A percentile compares a stretch with the other conserved stretches of the same genome.
Conservation (phyloP, 768 basidiomycete genomes). For the Pilatotrama ljubarskyi region DNA sequence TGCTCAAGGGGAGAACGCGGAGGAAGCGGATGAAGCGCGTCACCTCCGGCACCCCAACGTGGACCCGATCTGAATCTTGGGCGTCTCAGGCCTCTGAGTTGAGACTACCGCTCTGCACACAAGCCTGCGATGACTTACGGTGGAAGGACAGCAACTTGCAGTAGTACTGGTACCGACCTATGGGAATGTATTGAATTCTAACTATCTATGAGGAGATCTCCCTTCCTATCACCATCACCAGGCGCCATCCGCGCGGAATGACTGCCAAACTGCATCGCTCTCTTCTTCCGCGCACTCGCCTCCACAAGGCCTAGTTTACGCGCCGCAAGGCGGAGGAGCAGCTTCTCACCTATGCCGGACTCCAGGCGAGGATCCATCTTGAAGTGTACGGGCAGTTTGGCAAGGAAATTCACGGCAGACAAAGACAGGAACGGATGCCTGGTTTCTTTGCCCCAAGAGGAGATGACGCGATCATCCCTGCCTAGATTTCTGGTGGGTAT, state of each 20-base stretch:
- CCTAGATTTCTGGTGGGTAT: conserved; percentile 90
- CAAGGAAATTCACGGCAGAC: conserved; percentile 73
- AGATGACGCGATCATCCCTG: conserved; percentile 91
- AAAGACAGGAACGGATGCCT: conserved; percentile 91
- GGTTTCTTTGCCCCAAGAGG: conserved; percentile 88
- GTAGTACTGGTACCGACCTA: too few species aligned
- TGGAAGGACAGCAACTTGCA: too few species aligned
- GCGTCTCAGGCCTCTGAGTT: too few species aligned
- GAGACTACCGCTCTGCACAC: too few species aligned
- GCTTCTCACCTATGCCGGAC: conserved; percentile 87
- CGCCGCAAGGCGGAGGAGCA: conserved; percentile 73
- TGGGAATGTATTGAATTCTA: background rate
- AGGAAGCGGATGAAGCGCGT: background rate
- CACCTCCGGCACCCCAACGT: conserved; percentile 20
- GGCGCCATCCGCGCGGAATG: conserved; percentile 81
- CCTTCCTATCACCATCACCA: conserved; percentile 52
- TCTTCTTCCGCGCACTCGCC: conserved; percentile 78
- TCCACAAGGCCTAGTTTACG: conserved; percentile 71
- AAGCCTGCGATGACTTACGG: too few species aligned
- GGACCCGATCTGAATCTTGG: conserved; percentile 5
- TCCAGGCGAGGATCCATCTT: conserved; percentile 80
- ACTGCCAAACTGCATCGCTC: conserved; percentile 97
- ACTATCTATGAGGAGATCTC: conserved; percentile 38
- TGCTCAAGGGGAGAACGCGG: background rate
- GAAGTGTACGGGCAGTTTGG: conserved; percentile 72